Base-by-base conservation (phyloP, 1,284 basidiomycete species). In the Malassezia yamatoensis region DNA sequence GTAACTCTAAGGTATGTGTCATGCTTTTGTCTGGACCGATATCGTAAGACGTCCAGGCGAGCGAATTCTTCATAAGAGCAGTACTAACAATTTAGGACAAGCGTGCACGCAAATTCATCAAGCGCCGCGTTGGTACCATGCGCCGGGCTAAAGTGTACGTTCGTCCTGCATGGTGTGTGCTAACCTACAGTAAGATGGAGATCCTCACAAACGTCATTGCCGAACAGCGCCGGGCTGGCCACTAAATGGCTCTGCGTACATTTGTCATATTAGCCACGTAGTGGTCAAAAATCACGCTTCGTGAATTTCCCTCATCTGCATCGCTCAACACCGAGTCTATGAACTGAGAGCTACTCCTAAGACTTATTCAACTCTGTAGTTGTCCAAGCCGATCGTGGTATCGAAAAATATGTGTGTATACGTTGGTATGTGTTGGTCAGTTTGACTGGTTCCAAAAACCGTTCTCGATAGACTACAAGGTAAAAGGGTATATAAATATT, bases 1-100 rank as follows among this genome's bases (percentile, higher is more conserved):
- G 93, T 78, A 98, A 96, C 85, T 94, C 90, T 66, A 96, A 96
- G 83, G 87, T 88, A 75, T 67, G 83, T 77, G 5, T 32, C 15
- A 29, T 7, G 24, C 24, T 29, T 29, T 29, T 29, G 24, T 7
- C 24, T 29, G 24, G 24, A 29, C 24, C 24, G 7, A 29, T 29
- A 4, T 29, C 7, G 24, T 29, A 29, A 29, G 3, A 39, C 38
- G 6, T 39, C n/a, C 38, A 39, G 15, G 38, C 43, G 29, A 9
- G 11, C 43, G 24, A 29, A 4, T 4, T 4, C 3, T 29, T 29
- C 24, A 12, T 21, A 4, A 20, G 37, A 41, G 33, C 34, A 16
- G 32, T 35, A 13, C 45, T 47, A 36, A 54, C 52, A 1, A 15
- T 21, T n/a, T 54, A 67, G 65, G 67, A 74, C 66, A 74, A 74